Conservation (phyloP, 140 eudicot species). For the Anethum foeniculum region DNA sequence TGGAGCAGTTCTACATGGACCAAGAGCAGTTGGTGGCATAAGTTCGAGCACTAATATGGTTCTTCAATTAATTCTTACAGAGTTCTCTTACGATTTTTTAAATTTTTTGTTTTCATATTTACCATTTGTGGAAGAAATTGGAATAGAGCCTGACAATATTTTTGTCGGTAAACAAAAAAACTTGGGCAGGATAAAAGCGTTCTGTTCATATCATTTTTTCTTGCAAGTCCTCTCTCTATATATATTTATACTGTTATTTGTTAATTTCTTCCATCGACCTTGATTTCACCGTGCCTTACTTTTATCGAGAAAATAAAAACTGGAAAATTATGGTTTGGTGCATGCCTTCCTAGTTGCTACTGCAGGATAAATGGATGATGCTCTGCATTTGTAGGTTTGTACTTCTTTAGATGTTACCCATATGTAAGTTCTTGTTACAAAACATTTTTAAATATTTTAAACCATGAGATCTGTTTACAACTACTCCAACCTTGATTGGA, state of each 20-base stretch:
- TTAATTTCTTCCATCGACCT: background rate
- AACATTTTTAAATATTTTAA: background rate
- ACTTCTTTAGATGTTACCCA: background rate
- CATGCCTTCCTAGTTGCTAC: background rate
- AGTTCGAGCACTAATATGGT: slow-evolving; percentile 13
- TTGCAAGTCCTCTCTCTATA: slow-evolving; percentile 15
- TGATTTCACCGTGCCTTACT: background rate
- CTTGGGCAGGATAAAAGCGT: slow-evolving; percentile 22
- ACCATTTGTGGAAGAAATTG: slow-evolving; percentile 21
- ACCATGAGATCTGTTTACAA: background rate
- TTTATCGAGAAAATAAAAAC: background rate
- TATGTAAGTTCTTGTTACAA: background rate
- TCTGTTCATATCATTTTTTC: slow-evolving; percentile 22
- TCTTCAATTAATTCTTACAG: slow-evolving; percentile 26
- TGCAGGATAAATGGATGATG: background rate
- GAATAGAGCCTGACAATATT: slow-evolving; percentile 16
- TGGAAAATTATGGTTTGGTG: background rate
- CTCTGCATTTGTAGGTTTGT: background rate
- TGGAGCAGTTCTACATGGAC: slow-evolving; percentile 57
- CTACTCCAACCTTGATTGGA: background rate
- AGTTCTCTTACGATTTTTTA: slow-evolving; percentile 22
- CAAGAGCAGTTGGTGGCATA: slow-evolving; percentile 66
- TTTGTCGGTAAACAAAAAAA: slow-evolving; percentile 17
- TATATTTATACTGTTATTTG: slow-evolving; percentile 7
- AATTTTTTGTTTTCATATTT: slow-evolving; percentile 19